Evolutionary conservation across 1,139 yeast species (phyloP).

Genomic region (Petasospora rhodanensis): DNA sequence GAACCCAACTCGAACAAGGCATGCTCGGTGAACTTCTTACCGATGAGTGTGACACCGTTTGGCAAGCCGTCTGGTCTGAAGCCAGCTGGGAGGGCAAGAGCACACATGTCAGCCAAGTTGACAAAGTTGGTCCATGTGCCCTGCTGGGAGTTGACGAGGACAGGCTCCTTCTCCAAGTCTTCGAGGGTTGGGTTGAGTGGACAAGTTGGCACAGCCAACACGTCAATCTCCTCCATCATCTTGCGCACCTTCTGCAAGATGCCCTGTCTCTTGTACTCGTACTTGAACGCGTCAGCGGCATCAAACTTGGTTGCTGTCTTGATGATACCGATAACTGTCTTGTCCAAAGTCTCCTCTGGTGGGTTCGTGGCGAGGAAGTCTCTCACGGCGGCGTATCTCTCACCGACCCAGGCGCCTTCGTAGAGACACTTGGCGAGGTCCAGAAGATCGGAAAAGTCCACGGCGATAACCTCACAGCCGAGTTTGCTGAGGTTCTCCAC

Average conservation of each 20-base stretch:
- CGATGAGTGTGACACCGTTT: constrained; percentile 81
- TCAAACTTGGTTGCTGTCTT: constrained; percentile 69
- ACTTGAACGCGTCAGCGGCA: constrained; percentile 81
- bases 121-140: constrained; percentile 98
- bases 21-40: constrained; percentile 78
- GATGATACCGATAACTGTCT: constrained; percentile 75
- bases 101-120: constrained; percentile 89
- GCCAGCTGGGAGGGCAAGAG: constrained; percentile 87
- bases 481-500: constrained; percentile 48
- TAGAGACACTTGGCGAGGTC: constrained; percentile 85
- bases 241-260: constrained; percentile 61
- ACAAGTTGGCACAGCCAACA: constrained; percentile 84
- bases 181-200: constrained; percentile 84
- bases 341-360: constrained; percentile 70
- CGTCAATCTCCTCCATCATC: constrained; percentile 60
- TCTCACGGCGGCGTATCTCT: constrained; percentile 78
- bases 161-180: constrained; percentile 72
- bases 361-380: constrained; percentile 72
- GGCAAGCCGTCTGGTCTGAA: constrained; percentile 83
- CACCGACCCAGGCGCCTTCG: constrained; percentile 99
- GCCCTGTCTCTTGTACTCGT: constrained; percentile 77
- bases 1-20: constrained; percentile 83
- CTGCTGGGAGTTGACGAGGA: constrained; percentile 76
- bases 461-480: constrained; percentile 55
- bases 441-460: constrained; percentile 70